Evolutionary conservation across 495 filamentous ascomycete genomes (phyloP), one percentile per base, ranked within the genome.

Genomic region (Trichoderma reesei): DNA sequence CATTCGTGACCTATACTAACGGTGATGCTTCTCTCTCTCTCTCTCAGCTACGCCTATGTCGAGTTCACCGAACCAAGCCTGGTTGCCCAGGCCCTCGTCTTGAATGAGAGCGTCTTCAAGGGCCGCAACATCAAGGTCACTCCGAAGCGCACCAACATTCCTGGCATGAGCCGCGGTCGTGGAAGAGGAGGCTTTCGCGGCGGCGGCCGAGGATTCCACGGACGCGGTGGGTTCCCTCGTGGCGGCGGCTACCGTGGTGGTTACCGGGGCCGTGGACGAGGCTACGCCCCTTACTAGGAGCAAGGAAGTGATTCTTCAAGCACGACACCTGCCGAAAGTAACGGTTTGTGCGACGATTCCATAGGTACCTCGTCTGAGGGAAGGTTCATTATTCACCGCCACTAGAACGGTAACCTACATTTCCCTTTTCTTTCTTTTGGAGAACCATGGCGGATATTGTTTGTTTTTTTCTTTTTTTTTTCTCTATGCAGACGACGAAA

Each of bases 101-200:
- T 99, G 67, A 98, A 99, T 71, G 95, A 98, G 74, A 97, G 92
- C 74, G 85, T 96, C 65, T 96, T 99, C 76, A 90, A 92, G 66
- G 94, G 92, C 61, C 85, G 95, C 66, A 93, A 91, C 70, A 83
- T 99, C 68, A 98, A 99, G 87, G 95, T 99, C 41, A 90, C 92
- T 2, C 95, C 95, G 5, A 99, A 99, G 76, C 88, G 95, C 46
- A 99, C 95, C 61, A 99, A 99, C 73, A 78, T 99, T 48, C 95
- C 95, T 1, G 95, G 95, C 66, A 90, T 98, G 90, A 86, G 80
- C 54, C 82, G 86, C 41, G 83, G 86, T 67, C 83, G 90, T 61
- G 87, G 93, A 20, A 83, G 90, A 64, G 86, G 87, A 63, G 83
- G 83, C 26, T 72, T 72, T 46, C 79, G 81, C 66, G 73, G 75